Evolutionary conservation across 306 rosid species (phyloP).

Genomic region (Corylus americana): DNA sequence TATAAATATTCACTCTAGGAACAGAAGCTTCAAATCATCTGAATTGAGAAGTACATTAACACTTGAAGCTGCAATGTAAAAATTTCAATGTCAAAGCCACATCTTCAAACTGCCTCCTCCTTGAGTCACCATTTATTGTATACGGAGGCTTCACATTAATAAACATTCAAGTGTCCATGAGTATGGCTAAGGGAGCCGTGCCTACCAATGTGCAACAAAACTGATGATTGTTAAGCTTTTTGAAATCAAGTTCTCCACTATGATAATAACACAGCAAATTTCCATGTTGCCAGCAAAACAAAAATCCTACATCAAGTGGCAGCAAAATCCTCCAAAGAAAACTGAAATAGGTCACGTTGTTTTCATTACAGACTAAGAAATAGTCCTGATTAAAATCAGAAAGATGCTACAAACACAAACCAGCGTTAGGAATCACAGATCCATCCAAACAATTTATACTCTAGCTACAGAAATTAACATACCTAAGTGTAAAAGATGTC

Average conservation of each 20-base stretch:
- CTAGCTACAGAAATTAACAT: not conserved
- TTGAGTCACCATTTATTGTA: not conserved
- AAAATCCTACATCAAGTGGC: not conserved
- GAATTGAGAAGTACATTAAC: not conserved
- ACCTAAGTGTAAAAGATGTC: not conserved
- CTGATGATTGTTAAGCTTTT: not conserved
- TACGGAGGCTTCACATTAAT: not conserved
- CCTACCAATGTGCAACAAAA: not conserved
- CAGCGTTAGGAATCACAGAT: not conserved
- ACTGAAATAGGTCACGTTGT: not conserved
- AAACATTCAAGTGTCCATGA: not conserved
- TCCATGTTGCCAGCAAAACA: not conserved
- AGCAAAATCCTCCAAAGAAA: not conserved
- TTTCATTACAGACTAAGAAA: not conserved
- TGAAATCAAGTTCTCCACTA: not conserved
- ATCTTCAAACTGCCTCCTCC: too few relatives aligned
- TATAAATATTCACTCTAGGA: not conserved
- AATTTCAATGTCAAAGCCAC: not conserved
- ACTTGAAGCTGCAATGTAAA: not conserved
- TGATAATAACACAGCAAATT: not conserved
- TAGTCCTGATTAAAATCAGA: not conserved
- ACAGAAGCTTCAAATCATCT: not conserved
- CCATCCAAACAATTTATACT: not conserved
- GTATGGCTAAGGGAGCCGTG: not conserved
- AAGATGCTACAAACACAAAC: not conserved